Percentiles rank a stretch among this genome's conserved stretches.
phyloP scores from a whole-genome alignment of 371 early-diverging fungal genomes.

The Dipsacomyces acuminosporus region DNA sequence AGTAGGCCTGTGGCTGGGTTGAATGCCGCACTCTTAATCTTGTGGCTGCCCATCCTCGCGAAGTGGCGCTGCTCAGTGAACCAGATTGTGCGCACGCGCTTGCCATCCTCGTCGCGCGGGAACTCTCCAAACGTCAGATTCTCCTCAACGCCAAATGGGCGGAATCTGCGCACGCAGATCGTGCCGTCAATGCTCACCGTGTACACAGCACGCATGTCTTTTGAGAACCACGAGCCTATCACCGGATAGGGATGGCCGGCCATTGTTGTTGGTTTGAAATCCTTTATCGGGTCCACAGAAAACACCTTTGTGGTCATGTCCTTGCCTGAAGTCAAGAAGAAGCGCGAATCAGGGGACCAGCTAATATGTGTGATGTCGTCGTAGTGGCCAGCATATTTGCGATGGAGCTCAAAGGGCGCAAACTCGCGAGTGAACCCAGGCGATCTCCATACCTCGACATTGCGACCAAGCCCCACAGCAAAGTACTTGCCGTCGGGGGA shows the following conservation, averaged over 20 bases:
- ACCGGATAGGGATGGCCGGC: conserved; percentile 85
- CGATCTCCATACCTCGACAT: conserved; percentile 88
- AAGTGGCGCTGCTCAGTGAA: conserved; percentile 29
- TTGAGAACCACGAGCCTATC: conserved; percentile 86
- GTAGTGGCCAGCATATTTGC: conserved; percentile 77
- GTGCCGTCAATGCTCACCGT: conserved; percentile 88
- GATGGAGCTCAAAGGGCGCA: conserved; percentile 81
- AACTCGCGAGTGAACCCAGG: conserved; percentile 90
- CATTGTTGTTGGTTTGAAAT: conserved; percentile 61
- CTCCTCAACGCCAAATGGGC: conserved; percentile 49
- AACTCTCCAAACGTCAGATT: conserved; percentile 47
- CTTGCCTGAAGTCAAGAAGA: conserved; percentile 75
- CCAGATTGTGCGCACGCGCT: conserved; percentile 24
- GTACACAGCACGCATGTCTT: conserved; percentile 74
- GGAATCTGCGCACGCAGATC: conserved; percentile 74
- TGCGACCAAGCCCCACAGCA: conserved; percentile 81
- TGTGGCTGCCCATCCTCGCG: conserved; percentile 51
- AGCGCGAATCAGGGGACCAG: conserved; percentile 83
- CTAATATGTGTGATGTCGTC: conserved; percentile 79
- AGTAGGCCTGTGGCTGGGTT: conserved; percentile 69
- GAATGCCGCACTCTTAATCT: conserved; percentile 78
- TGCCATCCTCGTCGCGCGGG: conserved; percentile 30
- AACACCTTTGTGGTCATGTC: conserved; percentile 90
- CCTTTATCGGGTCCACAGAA: conserved; percentile 62
- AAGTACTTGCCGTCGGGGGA: conserved; percentile 72